Percentiles rank a stretch among this genome's conserved stretches.
These are phyloP conservation scores for Nakaseomyces sp. DNA, from an alignment of 1,139 yeast species.

Conservation along the genomic window DNA sequence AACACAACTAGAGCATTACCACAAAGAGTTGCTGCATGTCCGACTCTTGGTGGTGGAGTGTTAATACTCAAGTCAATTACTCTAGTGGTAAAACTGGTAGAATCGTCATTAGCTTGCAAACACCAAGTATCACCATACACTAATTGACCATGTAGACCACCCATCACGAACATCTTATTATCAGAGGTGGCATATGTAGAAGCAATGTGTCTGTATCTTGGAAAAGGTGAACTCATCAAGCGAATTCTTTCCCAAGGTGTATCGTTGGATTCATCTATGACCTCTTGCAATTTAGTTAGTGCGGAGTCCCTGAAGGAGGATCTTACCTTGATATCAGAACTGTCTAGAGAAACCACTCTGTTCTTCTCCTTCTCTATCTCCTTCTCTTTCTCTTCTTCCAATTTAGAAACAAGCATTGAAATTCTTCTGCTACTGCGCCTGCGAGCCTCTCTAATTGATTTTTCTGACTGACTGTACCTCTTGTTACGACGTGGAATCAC, in stretches of 20 bases:
- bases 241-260: constrained; percentile 6
- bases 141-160: constrained; percentile 82
- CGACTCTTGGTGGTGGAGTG: constrained; percentile 92
- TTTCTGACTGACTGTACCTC: background rate
- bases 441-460: background rate
- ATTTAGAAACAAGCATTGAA: background rate
- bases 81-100: constrained; percentile 42
- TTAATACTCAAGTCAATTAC: constrained; percentile 60
- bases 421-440: constrained; percentile 4
- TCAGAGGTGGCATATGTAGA: constrained; percentile 64
- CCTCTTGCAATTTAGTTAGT: constrained; percentile 1
- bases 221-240: constrained; percentile 72
- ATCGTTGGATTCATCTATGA: background rate
- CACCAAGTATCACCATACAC: constrained; percentile 93
- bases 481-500: background rate
- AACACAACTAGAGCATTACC: constrained; percentile 93
- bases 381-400: constrained; percentile 1
- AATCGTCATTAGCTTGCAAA: constrained; percentile 40
- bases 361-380: background rate
- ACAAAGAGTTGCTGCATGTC: constrained; percentile 85
- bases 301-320: constrained; percentile 1
- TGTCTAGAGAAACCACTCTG: background rate
- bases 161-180: constrained; percentile 80
- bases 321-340: background rate
- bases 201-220: constrained; percentile 87